Base-by-base conservation (phyloP, 1,139 yeast genomes). In the Suhomyces atakaporum region DNA sequence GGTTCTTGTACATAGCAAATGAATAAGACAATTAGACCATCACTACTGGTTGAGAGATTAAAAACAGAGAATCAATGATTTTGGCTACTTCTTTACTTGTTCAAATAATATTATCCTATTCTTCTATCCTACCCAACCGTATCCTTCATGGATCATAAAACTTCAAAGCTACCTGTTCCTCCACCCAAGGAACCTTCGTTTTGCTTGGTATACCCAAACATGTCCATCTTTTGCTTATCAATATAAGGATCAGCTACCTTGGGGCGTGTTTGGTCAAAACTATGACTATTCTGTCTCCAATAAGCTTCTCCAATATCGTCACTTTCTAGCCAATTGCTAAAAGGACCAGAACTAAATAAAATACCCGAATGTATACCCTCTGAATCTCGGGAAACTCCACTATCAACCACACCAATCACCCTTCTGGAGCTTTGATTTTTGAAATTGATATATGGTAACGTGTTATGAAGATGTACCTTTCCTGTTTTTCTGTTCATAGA, bases 401-500 rank as follows among this genome's bases (percentile, higher is more conserved):
- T 33, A 28, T 38, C 41, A 16, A 34, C 38, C 1, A 38, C 41
- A 2, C 41, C 41, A 11, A 33, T 38, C 4, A 33, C 37, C 21
- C 42, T 20, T 24, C 39, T 18, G 8, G 42, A 32, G 20, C 36
- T 31, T 16, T 39, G 42, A 14, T 35, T 34, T 12, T 35, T 39
- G 18, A 29, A 39, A 18, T 25, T 36, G 14, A 39, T 35, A 10
- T 35, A 40, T 7, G 47, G 46, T 16, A 43, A 34, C 2, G 56
- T 45, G 30, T 53, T 50, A 28, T 51, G 56, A 1, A 51, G 33
- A 13, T 47, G 60, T 21, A 65, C 38, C 6, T 43, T 38, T 1
- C 72, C 70, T 2, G 62, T 46, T 39, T 63, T 62, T 27, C 69
- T 46, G 40, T 64, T 54, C 29, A 66, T 36, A 2, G 70, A 65